phyloP scores from a whole-genome alignment of 768 basidiomycete species.

The Leucosporidium yakuticum region DNA sequence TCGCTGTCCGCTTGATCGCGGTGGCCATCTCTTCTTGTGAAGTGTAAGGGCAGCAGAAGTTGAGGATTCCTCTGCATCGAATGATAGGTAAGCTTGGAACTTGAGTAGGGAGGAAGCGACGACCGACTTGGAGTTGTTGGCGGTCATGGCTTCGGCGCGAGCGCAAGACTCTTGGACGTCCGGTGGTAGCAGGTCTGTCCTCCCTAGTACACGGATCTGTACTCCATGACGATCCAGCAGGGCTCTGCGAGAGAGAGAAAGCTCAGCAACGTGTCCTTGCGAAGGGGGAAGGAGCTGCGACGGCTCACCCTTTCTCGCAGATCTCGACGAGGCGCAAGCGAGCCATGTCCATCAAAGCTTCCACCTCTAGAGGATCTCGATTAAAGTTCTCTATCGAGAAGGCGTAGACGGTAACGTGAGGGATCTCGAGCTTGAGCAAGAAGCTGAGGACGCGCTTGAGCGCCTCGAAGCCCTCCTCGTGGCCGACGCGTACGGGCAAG shows the following conservation, averaged over 20 bases:
- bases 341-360: conserved; percentile 77
- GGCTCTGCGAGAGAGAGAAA: conserved; percentile 51
- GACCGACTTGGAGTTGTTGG: conserved; percentile 61
- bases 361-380: conserved; percentile 74
- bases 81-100: not conserved
- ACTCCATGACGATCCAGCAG: conserved; percentile 76
- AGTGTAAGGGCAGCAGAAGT: conserved; percentile 87
- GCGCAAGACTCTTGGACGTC: conserved; percentile 61
- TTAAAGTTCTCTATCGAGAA: conserved; percentile 98
- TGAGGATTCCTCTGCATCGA: conserved; percentile 66
- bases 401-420: conserved; percentile 89
- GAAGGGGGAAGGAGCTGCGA: too few species aligned
- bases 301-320: conserved; percentile 68
- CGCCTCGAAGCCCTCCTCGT: conserved; percentile 74
- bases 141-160: conserved; percentile 71
- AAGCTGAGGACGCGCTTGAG: conserved; percentile 65
- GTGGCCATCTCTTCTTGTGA: conserved; percentile 85
- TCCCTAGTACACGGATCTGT: conserved; percentile 74
- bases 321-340: conserved; percentile 72
- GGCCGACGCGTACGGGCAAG: conserved; percentile 50
- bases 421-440: conserved; percentile 70
- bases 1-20: conserved; percentile 52
- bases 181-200: conserved; percentile 66
- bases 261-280: not conserved
- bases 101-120: not conserved